phyloP scores from a whole-genome alignment of 495 filamentous ascomycete species.

The Podospora australis region DNA sequence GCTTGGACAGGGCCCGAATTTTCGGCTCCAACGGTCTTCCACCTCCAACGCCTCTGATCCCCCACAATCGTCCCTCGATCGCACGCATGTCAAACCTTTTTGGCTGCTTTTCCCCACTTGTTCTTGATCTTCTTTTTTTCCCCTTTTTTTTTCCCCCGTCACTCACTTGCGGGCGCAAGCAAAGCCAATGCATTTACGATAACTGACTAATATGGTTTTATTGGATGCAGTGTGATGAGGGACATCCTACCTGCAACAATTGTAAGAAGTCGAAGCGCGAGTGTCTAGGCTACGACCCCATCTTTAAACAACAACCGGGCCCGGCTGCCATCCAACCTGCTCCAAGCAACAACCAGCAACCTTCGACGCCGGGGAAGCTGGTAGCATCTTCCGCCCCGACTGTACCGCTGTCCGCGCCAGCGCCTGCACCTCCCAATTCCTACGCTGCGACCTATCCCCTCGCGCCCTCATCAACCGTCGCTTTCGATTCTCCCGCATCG shows the following conservation, averaged over 20 bases:
- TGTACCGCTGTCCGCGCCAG: conserved; percentile 23
- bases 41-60: conserved; percentile 5
- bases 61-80: not conserved
- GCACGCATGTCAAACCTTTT: not conserved
- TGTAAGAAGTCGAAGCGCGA: conserved; percentile 98
- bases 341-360: conserved; percentile 26
- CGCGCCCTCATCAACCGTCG: conserved; percentile 20
- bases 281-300: conserved; percentile 95
- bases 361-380: conserved; percentile 22
- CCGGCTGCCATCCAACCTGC: conserved; percentile 73
- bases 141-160: no score
- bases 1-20: conserved; percentile 10
- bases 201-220: conserved; percentile 13
- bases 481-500: conserved; percentile 33
- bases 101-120: no score
- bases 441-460: conserved; percentile 27
- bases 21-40: conserved; percentile 1
- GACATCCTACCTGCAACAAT: conserved; percentile 89
- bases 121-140: no score
- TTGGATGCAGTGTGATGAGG: conserved; percentile 79
- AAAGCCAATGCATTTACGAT: no score
- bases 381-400: conserved; percentile 21
- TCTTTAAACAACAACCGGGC: conserved; percentile 83
- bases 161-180: no score
- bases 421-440: conserved; percentile 24